These are phyloP conservation scores for Fagopyrum esculentum DNA, from an alignment of 148 eudicot genomes.

Conservation along the genomic window DNA sequence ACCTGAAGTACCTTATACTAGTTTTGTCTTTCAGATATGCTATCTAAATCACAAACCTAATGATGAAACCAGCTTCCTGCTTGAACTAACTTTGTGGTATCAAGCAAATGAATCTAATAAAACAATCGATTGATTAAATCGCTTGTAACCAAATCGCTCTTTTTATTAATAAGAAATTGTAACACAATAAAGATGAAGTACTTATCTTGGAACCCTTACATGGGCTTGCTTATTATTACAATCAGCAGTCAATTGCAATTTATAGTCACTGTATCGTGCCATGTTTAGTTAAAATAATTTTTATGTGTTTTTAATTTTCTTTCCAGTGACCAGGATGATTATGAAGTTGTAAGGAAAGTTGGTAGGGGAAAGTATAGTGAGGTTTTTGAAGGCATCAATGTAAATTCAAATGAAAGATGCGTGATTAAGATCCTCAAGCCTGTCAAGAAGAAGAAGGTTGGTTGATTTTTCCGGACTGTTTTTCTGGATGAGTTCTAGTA, in stretches of 20 bases:
- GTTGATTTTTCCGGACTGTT: background rate
- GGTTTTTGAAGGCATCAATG: conserved; percentile 91
- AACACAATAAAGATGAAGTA: too few species aligned
- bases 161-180: too few species aligned
- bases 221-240: background rate
- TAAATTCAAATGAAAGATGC: conserved; percentile 74
- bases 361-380: conserved; percentile 99
- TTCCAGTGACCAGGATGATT: conserved; percentile 90
- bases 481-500: background rate
- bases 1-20: background rate
- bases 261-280: background rate
- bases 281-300: background rate
- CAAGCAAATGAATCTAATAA: background rate
- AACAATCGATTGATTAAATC: background rate
- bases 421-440: conserved; percentile 93
- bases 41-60: background rate
- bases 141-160: background rate
- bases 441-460: conserved; percentile 93
- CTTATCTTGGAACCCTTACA: too few species aligned
- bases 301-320: conserved; percentile 8
- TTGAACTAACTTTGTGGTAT: background rate
- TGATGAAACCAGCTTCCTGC: background rate
- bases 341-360: conserved; percentile 95
- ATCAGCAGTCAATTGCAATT: background rate
- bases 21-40: background rate